phyloP scores from a whole-genome alignment of 495 filamentous ascomycete genomes.

The Aspergillus coremiiformis region DNA sequence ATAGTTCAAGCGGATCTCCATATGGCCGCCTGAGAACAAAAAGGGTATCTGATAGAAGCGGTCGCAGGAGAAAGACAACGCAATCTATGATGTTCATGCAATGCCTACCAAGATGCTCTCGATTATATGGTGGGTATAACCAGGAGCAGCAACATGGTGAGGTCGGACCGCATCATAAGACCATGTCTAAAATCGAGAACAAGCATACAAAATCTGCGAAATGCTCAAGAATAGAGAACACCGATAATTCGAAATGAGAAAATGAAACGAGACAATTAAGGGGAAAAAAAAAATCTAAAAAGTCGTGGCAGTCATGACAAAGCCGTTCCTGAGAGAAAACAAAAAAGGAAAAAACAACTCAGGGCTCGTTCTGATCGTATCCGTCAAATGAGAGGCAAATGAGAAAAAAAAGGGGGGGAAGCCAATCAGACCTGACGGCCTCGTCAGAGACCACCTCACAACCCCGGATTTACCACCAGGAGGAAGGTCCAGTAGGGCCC shows the following conservation, averaged over 20 bases:
- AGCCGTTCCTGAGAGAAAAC: slow-evolving; percentile 41
- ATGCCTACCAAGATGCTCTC: slow-evolving; percentile 43
- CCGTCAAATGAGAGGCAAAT: slow-evolving; percentile 31
- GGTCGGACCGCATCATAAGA: slow-evolving; percentile 41
- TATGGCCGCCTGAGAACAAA: slow-evolving; percentile 36
- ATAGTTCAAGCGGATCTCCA: slow-evolving; percentile 39
- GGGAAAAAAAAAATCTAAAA: slow-evolving; percentile 20
- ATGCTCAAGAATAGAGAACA: slow-evolving; percentile 24
- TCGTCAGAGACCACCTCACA: slow-evolving; percentile 44
- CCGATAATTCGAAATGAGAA: slow-evolving; percentile 22
- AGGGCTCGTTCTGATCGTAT: slow-evolving; percentile 44
- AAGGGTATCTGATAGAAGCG: slow-evolving; percentile 55
- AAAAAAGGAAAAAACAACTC: slow-evolving; percentile 36
- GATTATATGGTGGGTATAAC: slow-evolving; percentile 23
- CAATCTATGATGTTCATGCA: slow-evolving; percentile 73
- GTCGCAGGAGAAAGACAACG: slow-evolving; percentile 55
- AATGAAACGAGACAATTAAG: slow-evolving; percentile 16
- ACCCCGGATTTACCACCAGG: slow-evolving; percentile 80
- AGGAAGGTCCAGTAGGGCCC: slow-evolving; percentile 71
- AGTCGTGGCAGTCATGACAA: slow-evolving; percentile 46
- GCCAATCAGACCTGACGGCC: slow-evolving; percentile 41
- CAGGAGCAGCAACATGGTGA: slow-evolving; percentile 29
- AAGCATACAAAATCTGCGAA: slow-evolving; percentile 29
- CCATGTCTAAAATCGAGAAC: slow-evolving; percentile 36
- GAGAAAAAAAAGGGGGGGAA: slow-evolving; percentile 38